phyloP scores from a whole-genome alignment of 352 stramenopile species.

The Phytopythium chamaehyphon region DNA sequence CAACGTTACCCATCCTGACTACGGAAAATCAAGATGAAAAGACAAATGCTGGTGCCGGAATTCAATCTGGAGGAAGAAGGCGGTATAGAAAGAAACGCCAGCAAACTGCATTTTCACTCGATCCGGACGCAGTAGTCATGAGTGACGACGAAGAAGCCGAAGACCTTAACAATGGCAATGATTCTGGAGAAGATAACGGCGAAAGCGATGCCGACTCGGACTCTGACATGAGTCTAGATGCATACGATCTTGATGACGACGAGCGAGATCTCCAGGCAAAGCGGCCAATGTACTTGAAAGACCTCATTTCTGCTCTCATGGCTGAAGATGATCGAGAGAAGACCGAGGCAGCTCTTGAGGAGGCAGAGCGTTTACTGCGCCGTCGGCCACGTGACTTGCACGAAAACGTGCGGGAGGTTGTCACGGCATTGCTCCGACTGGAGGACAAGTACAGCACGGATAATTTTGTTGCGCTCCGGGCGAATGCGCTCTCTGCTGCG shows the following conservation, averaged over 20 bases:
- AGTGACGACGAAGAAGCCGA: conserved; percentile 39
- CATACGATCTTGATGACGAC: conserved; percentile 64
- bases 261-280: conserved; percentile 58
- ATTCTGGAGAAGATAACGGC: conserved; percentile 19
- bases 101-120: conserved; percentile 22
- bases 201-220: conserved; percentile 35
- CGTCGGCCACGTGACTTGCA: conserved; percentile 55
- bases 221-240: conserved; percentile 64
- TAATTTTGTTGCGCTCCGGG: conserved; percentile 44
- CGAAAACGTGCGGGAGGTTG: conserved; percentile 48
- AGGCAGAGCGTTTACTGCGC: conserved; percentile 53
- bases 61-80: neutral
- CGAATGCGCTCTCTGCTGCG: conserved; percentile 39
- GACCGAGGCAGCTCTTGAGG: conserved; percentile 41
- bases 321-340: conserved; percentile 59
- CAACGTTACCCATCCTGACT: too few relatives aligned
- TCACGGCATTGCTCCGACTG: conserved; percentile 51
- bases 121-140: conserved; percentile 57
- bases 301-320: conserved; percentile 48
- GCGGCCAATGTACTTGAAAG: conserved; percentile 70
- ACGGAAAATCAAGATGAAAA: neutral
- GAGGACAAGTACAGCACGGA: conserved; percentile 72
- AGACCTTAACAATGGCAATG: conserved; percentile 14
- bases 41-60: neutral
- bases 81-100: conserved; percentile 4